phyloP scores from a whole-genome alignment of 805 yeast genomes.

The Cyberlindnera saturnus region DNA sequence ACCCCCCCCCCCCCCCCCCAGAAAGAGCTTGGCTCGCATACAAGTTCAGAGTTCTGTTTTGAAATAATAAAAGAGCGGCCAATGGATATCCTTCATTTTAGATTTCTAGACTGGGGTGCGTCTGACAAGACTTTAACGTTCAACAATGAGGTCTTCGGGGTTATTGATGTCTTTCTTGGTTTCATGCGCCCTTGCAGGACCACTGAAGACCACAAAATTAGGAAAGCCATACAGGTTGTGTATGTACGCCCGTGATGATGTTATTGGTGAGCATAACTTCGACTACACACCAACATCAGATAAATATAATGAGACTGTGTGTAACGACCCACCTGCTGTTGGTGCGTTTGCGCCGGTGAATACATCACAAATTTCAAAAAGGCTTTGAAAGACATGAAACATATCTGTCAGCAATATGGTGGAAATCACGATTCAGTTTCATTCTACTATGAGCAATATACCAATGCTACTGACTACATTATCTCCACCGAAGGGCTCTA shows the following conservation, averaged over 20 bases:
- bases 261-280: not conserved
- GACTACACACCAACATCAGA: slow-evolving; percentile 1
- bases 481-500: slow-evolving; percentile 5
- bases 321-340: slow-evolving; percentile 13
- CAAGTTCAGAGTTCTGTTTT: too few species aligned
- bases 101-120: too few species aligned
- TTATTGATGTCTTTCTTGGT: not conserved
- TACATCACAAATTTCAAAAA: slow-evolving; percentile 11
- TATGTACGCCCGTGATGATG: not conserved
- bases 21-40: too few species aligned
- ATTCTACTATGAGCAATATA: slow-evolving; percentile 21
- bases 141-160: too few species aligned
- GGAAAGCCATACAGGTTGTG: not conserved
- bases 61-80: too few species aligned
- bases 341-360: slow-evolving; percentile 9
- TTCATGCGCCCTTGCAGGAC: slow-evolving; percentile 1
- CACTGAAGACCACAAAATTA: slow-evolving; percentile 3
- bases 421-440: slow-evolving; percentile 5
- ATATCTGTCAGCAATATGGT: slow-evolving; percentile 2
- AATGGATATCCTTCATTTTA: too few species aligned
- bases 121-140: too few species aligned
- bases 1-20: too few species aligned
- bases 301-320: slow-evolving; percentile 2
- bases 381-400: not conserved
- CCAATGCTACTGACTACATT: slow-evolving; percentile 25